phyloP scores from a whole-genome alignment of 257 asterid species.

The Lithospermum erythrorhizon region DNA sequence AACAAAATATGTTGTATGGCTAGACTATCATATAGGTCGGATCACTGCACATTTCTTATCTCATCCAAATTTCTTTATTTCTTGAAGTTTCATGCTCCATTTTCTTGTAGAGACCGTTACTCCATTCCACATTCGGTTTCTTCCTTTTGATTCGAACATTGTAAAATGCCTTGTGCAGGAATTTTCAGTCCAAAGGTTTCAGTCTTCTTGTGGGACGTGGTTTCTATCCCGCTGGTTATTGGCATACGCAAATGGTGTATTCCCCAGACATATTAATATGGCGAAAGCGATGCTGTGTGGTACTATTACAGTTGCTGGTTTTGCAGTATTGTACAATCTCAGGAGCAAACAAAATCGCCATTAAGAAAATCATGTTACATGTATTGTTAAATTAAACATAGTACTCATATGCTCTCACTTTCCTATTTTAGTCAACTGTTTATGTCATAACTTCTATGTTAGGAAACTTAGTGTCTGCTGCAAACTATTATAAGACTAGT shows the following conservation, averaged over 20 bases:
- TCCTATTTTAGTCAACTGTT: too few relatives aligned
- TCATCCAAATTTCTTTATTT: not conserved
- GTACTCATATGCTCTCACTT: not conserved
- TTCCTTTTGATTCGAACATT: not conserved
- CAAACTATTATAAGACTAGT: too few relatives aligned
- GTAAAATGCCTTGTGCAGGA: constrained; percentile 31
- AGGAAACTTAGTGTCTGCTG: too few relatives aligned
- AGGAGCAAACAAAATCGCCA: constrained; percentile 7
- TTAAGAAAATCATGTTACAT: not conserved
- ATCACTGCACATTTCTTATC: constrained; percentile 8
- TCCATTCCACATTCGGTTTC: not conserved
- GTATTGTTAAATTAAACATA: not conserved
- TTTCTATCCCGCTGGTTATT: constrained; percentile 49
- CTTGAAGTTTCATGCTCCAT: constrained; percentile 1
- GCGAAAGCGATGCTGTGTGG: constrained; percentile 28
- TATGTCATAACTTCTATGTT: too few relatives aligned
- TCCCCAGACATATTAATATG: constrained; percentile 15
- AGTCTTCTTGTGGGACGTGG: constrained; percentile 37
- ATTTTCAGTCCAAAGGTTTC: constrained; percentile 55
- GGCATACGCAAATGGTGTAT: constrained; percentile 25
- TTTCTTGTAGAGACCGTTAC: not conserved
- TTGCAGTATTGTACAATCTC: constrained; percentile 36
- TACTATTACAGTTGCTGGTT: constrained; percentile 38
- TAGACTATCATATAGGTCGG: constrained; percentile 45
- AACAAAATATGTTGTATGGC: constrained; percentile 24